Evolutionary conservation across 768 basidiomycete species (phyloP).

Genomic region (Agrocybe chaxingu): DNA sequence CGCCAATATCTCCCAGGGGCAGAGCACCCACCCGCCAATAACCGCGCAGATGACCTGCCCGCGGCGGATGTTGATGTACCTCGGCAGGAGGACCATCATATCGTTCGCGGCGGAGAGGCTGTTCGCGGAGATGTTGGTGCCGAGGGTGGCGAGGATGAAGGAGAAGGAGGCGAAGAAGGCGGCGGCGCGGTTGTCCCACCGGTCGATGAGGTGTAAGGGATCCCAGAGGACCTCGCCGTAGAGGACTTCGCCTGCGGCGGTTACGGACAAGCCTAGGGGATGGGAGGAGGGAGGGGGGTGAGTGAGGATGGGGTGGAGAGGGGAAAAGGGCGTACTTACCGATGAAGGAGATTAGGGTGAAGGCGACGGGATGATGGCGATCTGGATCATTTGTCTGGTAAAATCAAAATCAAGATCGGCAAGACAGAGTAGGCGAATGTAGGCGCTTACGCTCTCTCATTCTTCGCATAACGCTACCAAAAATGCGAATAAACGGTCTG

Average conservation of each 20-base stretch:
- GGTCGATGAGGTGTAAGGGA: conserved; percentile 69
- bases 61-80: conserved; percentile 77
- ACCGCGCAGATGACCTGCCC: conserved; percentile 79
- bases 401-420: conserved; percentile 1
- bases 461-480: conserved; percentile 67
- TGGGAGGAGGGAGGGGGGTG: neutral
- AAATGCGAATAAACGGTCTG: neutral
- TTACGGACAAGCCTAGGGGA: conserved; percentile 62
- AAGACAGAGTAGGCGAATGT: neutral
- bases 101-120: conserved; percentile 74
- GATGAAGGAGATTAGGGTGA: conserved; percentile 74
- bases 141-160: conserved; percentile 71
- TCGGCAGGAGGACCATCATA: conserved; percentile 73
- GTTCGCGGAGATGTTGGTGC: conserved; percentile 78
- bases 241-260: conserved; percentile 67
- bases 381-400: conserved; percentile 67
- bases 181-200: conserved; percentile 83
- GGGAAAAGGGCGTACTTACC: conserved; percentile 25
- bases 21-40: conserved; percentile 82
- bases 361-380: conserved; percentile 70
- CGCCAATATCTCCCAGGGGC: conserved; percentile 82
- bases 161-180: conserved; percentile 81
- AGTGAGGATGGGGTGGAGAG: neutral
- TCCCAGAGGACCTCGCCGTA: conserved; percentile 73
- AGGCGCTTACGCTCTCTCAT: conserved; percentile 50